Conservation (phyloP, 768 basidiomycete genomes). For the Leccinum variicolor region DNA sequence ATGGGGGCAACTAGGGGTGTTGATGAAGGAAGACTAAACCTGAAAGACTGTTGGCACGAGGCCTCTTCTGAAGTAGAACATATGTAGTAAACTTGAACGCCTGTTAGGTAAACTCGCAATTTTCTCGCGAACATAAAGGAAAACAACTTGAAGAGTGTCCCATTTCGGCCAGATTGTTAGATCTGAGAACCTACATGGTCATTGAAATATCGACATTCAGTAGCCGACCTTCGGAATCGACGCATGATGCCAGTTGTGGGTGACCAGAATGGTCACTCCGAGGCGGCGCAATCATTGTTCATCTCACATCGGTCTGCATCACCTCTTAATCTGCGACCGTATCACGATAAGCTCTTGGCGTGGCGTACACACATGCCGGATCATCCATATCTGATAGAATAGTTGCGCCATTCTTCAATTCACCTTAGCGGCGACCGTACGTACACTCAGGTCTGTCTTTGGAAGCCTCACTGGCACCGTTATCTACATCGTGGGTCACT, state of each 20-base stretch:
- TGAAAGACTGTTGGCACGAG: background rate
- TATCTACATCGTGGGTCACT: background rate
- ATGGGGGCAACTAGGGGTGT: background rate
- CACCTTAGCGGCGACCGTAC: background rate
- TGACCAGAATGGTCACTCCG: background rate
- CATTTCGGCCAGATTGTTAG: background rate
- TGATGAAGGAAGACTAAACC: background rate
- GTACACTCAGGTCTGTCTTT: background rate
- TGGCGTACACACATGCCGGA: background rate
- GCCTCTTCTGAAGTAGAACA: background rate
- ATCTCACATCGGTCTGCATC: background rate
- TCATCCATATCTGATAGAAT: background rate
- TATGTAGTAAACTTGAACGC: background rate
- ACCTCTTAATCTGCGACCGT: slow-evolving; percentile 16
- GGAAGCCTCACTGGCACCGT: background rate
- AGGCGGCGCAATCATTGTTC: background rate
- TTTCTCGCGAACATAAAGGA: background rate
- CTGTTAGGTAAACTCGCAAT: slow-evolving; percentile 10
- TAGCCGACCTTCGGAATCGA: background rate
- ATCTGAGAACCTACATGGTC: background rate
- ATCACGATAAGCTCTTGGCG: slow-evolving; percentile 1
- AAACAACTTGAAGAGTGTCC: background rate
- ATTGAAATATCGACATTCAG: background rate
- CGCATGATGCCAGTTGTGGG: background rate
- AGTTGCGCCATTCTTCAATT: background rate